Evolutionary conservation across 2,329 filamentous ascomycete species (phyloP), one percentile per base, ranked within the genome.

Genomic region (Cercospora beticola): DNA sequence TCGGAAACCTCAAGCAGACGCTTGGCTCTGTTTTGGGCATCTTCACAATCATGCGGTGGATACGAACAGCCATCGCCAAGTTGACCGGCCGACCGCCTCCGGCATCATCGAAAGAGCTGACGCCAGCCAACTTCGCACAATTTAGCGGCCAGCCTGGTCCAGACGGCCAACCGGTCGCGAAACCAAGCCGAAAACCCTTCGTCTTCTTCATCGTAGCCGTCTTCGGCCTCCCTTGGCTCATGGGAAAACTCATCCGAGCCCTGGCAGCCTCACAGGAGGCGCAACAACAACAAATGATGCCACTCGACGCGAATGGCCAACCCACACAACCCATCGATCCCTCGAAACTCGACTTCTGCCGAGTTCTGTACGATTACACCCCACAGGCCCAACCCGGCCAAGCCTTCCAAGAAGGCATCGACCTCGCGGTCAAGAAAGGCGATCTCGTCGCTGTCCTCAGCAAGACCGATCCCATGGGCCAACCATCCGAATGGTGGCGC

Each of bases 401-500:
- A 75, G 76, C 77, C 33, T 74, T 76, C 16, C 78, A 81, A 8
- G 79, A 90, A 70, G 92, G 92, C 36, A 89, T 98, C 74, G 96
- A 99, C 77, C 86, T 99, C 14, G 89, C 92, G 40, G 94, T 96
- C 26, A 94, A 92, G 83, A 97, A 97, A 83, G 94, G 94, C 68
- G 95, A 99, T 75, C 89, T 98, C 64, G 94, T 99, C 16, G 95
- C 95, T 28, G 93, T 99, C 0, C 86, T 99, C 65, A 91, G 90
- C 83, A 97, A 97, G 83, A 91, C 89, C 18, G 95, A 99, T 76
- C 95, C 95, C 0, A 88, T 94, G 77, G 95, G 95, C 54, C 93
- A 95, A 75, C 88, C 93, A 4, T 95, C 92, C 63, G 94, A 99
- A 78, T 99, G 95, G 95, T 99, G 95, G 95, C 89, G 91, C 73